A percentile compares a stretch with the other conserved stretches of the same genome.
phyloP scores from a whole-genome alignment of 768 basidiomycete species.

The Tricholoma sp. region DNA sequence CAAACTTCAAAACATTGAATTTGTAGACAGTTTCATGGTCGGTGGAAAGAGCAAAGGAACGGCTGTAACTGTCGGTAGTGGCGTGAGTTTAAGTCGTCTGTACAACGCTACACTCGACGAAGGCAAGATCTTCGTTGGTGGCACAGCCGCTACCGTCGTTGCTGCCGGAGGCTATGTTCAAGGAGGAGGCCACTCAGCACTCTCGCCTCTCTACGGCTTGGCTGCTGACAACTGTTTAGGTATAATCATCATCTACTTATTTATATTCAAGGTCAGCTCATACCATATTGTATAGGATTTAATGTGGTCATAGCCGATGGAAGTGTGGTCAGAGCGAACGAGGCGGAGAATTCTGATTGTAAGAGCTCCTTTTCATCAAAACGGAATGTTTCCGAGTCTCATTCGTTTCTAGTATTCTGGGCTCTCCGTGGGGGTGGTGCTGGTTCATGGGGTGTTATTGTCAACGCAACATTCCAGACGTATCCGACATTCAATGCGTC shows the following conservation, averaged over 20 bases:
- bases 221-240: constrained; percentile 18
- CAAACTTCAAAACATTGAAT: constrained; percentile 20
- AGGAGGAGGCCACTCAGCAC: constrained; percentile 26
- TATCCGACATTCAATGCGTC: constrained; percentile 28
- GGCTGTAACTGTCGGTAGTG: constrained; percentile 23
- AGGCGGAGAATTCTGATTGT: background rate
- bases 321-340: background rate
- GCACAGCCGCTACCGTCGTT: constrained; percentile 21
- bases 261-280: background rate
- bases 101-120: constrained; percentile 16
- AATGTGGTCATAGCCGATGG: background rate
- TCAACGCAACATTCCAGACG: constrained; percentile 28
- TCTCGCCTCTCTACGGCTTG: constrained; percentile 22
- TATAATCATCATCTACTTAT: background rate
- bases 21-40: constrained; percentile 13
- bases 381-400: background rate
- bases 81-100: constrained; percentile 16
- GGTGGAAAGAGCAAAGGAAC: constrained; percentile 16
- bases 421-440: constrained; percentile 23
- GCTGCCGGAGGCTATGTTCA: constrained; percentile 29
- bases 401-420: constrained; percentile 17
- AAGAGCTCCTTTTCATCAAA: background rate
- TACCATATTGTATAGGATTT: background rate
- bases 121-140: constrained; percentile 22
- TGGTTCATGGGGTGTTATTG: constrained; percentile 34